Percentiles rank a stretch among this genome's conserved stretches.
phyloP scores from a whole-genome alignment of 768 basidiomycete genomes.

The Psilocybe cubensis region DNA sequence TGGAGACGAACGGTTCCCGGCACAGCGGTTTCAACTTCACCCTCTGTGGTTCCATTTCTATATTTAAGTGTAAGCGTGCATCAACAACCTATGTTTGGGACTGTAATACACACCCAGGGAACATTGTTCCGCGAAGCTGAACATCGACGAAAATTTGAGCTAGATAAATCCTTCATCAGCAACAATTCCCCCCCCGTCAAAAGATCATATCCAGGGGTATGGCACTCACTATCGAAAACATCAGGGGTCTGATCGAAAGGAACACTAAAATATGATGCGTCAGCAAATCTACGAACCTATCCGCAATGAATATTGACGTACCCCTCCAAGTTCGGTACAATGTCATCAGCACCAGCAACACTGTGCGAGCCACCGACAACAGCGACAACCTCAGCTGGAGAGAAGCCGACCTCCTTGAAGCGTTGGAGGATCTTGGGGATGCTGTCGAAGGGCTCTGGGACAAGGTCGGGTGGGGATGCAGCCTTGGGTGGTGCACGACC shows the following conservation, averaged over 20 bases:
- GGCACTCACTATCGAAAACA: slow-evolving; percentile 37
- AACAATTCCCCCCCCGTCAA: background rate
- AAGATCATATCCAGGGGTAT: too few relatives aligned
- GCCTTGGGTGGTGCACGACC: slow-evolving; percentile 38
- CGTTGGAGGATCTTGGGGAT: slow-evolving; percentile 35
- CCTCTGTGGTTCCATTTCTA: slow-evolving; percentile 38
- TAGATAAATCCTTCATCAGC: too few relatives aligned
- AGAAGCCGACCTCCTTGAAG: slow-evolving; percentile 39
- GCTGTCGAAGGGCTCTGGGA: slow-evolving; percentile 23
- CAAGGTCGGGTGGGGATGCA: slow-evolving; percentile 28
- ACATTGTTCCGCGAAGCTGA: slow-evolving; percentile 44
- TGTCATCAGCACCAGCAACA: slow-evolving; percentile 18
- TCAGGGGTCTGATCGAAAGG: slow-evolving; percentile 52
- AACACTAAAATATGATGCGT: background rate
- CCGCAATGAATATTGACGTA: background rate
- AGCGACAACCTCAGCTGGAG: slow-evolving; percentile 37
- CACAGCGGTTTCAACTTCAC: slow-evolving; percentile 43
- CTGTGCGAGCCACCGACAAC: slow-evolving; percentile 30
- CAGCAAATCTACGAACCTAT: background rate
- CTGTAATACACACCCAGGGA: slow-evolving; percentile 35
- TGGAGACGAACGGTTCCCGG: slow-evolving; percentile 46
- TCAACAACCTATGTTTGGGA: background rate
- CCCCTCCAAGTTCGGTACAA: slow-evolving; percentile 19
- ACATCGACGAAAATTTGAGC: slow-evolving; percentile 49
- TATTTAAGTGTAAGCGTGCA: slow-evolving; percentile 12